Base-by-base conservation (phyloP, 129 eudicot genomes). In the Pseudognaphalium luteoalbum region DNA sequence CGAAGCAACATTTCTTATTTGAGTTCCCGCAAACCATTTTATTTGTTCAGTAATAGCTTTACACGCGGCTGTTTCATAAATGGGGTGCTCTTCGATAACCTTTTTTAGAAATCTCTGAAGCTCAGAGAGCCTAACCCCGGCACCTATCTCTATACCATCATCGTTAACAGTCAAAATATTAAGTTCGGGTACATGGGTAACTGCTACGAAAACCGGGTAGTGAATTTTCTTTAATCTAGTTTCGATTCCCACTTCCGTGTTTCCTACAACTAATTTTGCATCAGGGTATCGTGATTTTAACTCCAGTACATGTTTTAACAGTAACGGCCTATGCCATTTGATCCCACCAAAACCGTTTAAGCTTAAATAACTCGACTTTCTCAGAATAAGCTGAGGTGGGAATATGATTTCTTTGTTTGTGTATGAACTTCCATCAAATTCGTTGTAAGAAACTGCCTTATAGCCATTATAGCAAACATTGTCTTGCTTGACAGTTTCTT, bases 1-100 rank as follows among this genome's bases (percentile, higher is more conserved):
- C 11, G 97, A 95, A 3, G 99, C 99, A 61, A 91, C 97, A 77
- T 95, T 95, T 77, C 91, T 85, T 77, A 95, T 95, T 65, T 95
- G 99, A 12, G 88, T 86, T 72, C 99, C 99, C 5, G 97, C 99
- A 85, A 95, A 95, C 99, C 97, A 95, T 85, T 87, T 95, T 73
- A 91, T 67, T 80, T 95, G 99, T 50, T 89, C 94, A 50, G 84
- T 75, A 60, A 95, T 79, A 47, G 97, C 89, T 66, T 80, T 83
- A 68, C 92, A 89, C 8, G 96, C 77, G 47, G 94, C 83, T 68
- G 90, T 90, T 85, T 95, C 94, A 81, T 83, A 74, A 68, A 81
- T 17, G 25, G 85, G 75, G 47, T 89, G 97, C 71, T 89, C 86
- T 12, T 67, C 29, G 0, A 76, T 22, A 69, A 78, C 81, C 69